Base-by-base conservation (phyloP, 2,329 filamentous ascomycete species). In the Fusarium tjaetaba region DNA sequence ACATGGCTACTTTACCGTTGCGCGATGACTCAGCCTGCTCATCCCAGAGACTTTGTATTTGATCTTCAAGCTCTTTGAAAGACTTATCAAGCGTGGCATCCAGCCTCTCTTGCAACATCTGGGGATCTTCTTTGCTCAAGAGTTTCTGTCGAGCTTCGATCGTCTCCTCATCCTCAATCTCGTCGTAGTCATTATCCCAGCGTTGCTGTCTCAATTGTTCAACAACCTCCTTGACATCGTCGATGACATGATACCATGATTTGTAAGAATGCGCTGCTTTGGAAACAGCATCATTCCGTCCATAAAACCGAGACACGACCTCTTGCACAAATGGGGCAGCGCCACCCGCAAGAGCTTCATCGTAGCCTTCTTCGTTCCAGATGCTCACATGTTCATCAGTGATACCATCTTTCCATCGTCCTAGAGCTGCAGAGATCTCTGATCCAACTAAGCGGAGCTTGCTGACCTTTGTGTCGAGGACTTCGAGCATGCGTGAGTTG, bases 131-230 rank as follows among this genome's bases (percentile, higher is more conserved):
- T 59, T 89, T 89, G 80, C 91, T 94, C 18, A 97, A 85, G 1
- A 91, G 81, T 42, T 88, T 87, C 75, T 94, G 91, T 39, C 91
- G 87, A 24, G 86, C 86, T 70, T 94, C 91, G 26, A 93, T 88
- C 2, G 88, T 89, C 61, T 93, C 87, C 70, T 95, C 93, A 68
- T 94, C 92, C 68, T 94, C 92, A 45, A 94, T 89, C 57, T 93
- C 90, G 57, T 92, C 90, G 34, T 91, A 86, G 68, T 94, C 92
- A 62, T 94, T 92, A 71, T 95, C 92, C 93, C 93, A 95, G 63
- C 90, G 88, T 73, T 92, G 90, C 52, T 88, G 88, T 68, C 86
- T 89, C 75, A 96, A 87, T 65, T 89, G 86, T 45, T 90, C 89
- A 13, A 95, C 88, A 7, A 92, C 86, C 24, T 85, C 84, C 48